A percentile compares a stretch with the other conserved stretches of the same genome.
Evolutionary conservation across 2,329 filamentous ascomycete genomes (phyloP).

Genomic region (Ceratocystis cacaofunesta): DNA sequence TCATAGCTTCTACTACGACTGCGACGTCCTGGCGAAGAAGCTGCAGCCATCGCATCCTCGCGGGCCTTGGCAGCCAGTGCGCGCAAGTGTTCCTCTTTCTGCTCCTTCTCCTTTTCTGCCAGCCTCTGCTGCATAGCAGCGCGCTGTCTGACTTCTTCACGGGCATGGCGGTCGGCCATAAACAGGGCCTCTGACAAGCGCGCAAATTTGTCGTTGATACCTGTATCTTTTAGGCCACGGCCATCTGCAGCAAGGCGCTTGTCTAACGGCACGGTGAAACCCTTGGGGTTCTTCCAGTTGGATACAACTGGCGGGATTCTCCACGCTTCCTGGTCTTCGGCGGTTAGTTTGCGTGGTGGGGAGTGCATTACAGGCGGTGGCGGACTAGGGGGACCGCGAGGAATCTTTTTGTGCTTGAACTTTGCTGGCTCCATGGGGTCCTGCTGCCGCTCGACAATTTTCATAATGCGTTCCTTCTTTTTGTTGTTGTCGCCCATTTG

Average conservation of each 20-base stretch:
- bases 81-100: conserved; percentile 86
- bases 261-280: conserved; percentile 89
- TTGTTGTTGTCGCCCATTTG: conserved; percentile 83
- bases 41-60: conserved; percentile 50
- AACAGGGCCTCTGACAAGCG: conserved; percentile 90
- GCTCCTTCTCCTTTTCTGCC: conserved; percentile 87
- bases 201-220: conserved; percentile 97
- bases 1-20: conserved; percentile 2
- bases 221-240: conserved; percentile 76
- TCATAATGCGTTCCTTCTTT: conserved; percentile 93
- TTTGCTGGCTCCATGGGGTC: conserved; percentile 97
- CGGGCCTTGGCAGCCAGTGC: conserved; percentile 80
- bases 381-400: conserved; percentile 77
- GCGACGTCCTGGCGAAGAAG: neutral
- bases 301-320: conserved; percentile 74
- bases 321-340: conserved; percentile 95
- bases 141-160: conserved; percentile 87
- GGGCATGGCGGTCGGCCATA: conserved; percentile 83
- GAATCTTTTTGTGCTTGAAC: conserved; percentile 98
- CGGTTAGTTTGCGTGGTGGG: conserved; percentile 84
- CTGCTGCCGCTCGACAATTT: conserved; percentile 85
- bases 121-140: conserved; percentile 90
- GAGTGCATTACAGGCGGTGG: conserved; percentile 92
- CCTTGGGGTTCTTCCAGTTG: conserved; percentile 99
- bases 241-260: conserved; percentile 92